Conservation (phyloP, 345 rosid genomes). For the Linum usitatissimum region DNA sequence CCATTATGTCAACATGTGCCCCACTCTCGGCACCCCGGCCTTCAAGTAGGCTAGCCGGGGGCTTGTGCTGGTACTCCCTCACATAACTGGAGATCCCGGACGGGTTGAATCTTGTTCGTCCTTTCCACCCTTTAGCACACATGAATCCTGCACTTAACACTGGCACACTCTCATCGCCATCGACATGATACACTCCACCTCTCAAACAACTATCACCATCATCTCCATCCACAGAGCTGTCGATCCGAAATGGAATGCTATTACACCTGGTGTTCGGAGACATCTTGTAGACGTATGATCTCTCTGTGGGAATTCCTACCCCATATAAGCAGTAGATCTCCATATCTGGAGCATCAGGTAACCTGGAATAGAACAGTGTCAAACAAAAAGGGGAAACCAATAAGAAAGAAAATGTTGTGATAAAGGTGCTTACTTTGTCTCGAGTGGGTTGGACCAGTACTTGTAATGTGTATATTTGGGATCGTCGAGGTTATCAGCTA, state of each 20-base stretch:
- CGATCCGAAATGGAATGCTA: slow-evolving; percentile 58
- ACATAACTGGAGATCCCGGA: slow-evolving; percentile 33
- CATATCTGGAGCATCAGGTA: slow-evolving; percentile 61
- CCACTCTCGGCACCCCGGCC: slow-evolving; percentile 53
- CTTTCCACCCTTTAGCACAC: slow-evolving; percentile 70
- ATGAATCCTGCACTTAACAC: slow-evolving; percentile 60
- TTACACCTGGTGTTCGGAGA: slow-evolving; percentile 35
- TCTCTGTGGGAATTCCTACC: slow-evolving; percentile 60
- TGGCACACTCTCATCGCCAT: slow-evolving; percentile 56
- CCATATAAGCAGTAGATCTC: slow-evolving; percentile 62
- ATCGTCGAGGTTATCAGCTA: slow-evolving; percentile 56
- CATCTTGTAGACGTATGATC: slow-evolving; percentile 55
- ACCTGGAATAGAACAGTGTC: slow-evolving; percentile 23
- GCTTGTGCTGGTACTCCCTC: slow-evolving; percentile 52
- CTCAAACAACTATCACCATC: slow-evolving; percentile 33
- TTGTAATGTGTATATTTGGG: slow-evolving; percentile 50
- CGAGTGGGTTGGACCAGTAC: slow-evolving; percentile 77
- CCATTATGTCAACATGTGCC: slow-evolving; percentile 60
- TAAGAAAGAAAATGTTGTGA: neutral
- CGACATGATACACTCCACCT: slow-evolving; percentile 38
- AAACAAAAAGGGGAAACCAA: neutral
- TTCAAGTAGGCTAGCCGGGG: slow-evolving; percentile 40
- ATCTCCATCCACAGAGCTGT: slow-evolving; percentile 33
- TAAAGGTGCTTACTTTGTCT: slow-evolving; percentile 38
- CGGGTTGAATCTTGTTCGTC: slow-evolving; percentile 62